phyloP scores from a whole-genome alignment of 495 filamentous ascomycete genomes.

The Penicillium ucsense region DNA sequence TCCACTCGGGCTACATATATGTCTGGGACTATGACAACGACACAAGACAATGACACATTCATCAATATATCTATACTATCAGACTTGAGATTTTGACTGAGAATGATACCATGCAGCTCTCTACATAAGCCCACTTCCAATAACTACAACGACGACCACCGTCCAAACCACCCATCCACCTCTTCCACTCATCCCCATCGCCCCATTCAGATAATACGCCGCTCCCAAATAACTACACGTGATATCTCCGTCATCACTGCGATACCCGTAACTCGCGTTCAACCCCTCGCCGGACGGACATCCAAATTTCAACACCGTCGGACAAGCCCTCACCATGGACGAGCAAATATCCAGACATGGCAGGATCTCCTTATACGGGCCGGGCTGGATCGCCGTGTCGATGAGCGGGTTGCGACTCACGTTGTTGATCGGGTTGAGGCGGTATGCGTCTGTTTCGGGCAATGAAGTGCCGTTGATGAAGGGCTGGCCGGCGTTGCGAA shows the following conservation, averaged over 20 bases:
- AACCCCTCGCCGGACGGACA: conserved; percentile 60
- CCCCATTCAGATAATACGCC: conserved; percentile 37
- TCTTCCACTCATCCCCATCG: conserved; percentile 3
- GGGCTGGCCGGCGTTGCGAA: conserved; percentile 54
- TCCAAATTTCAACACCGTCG: conserved; percentile 62
- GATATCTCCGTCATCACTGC: conserved; percentile 32
- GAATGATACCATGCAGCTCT: neutral
- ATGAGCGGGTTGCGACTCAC: conserved; percentile 60
- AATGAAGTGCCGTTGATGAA: conserved; percentile 59
- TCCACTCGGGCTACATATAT: too few relatives aligned
- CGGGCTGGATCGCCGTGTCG: conserved; percentile 60
- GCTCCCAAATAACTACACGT: conserved; percentile 53
- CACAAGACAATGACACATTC: too few relatives aligned
- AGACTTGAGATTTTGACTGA: too few relatives aligned
- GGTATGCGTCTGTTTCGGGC: conserved; percentile 25
- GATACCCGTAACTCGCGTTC: conserved; percentile 55
- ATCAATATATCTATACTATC: too few relatives aligned
- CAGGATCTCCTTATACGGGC: conserved; percentile 88
- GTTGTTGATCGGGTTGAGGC: conserved; percentile 25
- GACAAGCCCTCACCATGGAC: conserved; percentile 72
- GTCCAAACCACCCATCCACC: conserved; percentile 8
- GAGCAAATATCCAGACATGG: conserved; percentile 82
- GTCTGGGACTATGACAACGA: too few relatives aligned
- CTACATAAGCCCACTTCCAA: conserved; percentile 4
- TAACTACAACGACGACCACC: conserved; percentile 10